Base-by-base conservation (phyloP, 768 basidiomycete genomes). In the Lentinula guzmanii region DNA sequence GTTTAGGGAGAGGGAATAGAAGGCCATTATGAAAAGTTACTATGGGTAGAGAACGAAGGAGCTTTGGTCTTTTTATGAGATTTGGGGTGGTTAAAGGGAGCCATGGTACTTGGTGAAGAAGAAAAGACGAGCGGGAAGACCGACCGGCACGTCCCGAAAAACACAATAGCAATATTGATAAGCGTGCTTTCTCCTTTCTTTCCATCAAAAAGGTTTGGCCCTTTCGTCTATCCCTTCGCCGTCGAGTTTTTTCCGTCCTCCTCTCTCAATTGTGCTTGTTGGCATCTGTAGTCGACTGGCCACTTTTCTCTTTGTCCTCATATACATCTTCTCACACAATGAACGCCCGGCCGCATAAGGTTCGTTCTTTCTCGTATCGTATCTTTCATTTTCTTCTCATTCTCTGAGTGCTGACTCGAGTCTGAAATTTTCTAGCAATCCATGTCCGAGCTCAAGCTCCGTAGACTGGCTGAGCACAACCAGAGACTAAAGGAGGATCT, bases 361-460 rank as follows among this genome's bases (percentile, higher is more conserved):
- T 81, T 63, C 65, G 76, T 63, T 65, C 56, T 59, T 57, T 48
- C 46, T 64, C 62, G 28, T 28, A 28, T 28, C 28, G 28, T 28
- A 28, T 28, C 28, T 28, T 5, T 34, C 34, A 28, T 39, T 16
- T 24, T 48, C 37, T 11, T 35, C 28, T 62, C 50, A 37, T 52
- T 41, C 18, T 33, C 7, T 18, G 5, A 31, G 13, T 3, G 15
- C 37, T 54, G 15, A 41, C 18, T 54, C 15, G 24, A 11, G 16
- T 54, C 5, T 13, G 37, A 28, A 5, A 52, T 16, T 16, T 31
- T 1, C 10, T 68, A 84, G 83, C 94, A 95, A 83, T 93, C 93
- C 69, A 96, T 98, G 93, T 92, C 59, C 6, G 89, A 91, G 76
- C 80, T 91, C 73, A 90, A 88, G 77, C 85, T 90, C 61, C 82